Evolutionary conservation across 1,284 basidiomycete genomes (phyloP), one percentile per base, ranked within the genome.

Genomic region (Malassezia psittaci): DNA sequence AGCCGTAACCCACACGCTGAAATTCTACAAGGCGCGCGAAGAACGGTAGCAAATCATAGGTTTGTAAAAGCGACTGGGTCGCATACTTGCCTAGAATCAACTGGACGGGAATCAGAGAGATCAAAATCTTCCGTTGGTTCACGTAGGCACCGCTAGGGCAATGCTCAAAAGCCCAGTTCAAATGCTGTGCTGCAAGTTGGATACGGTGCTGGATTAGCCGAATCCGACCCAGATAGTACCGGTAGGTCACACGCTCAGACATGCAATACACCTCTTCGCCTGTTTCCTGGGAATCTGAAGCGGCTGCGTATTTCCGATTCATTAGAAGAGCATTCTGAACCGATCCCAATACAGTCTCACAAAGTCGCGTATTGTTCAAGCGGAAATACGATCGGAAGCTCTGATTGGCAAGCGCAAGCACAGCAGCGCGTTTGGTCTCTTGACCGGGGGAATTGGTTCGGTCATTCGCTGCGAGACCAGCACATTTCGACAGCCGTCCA

Each of bases 311-410:
- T 21, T 44, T 52, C 12, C 55, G 60, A 41, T 74, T 74, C 40
- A 67, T 54, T n/a, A 65, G 64, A 45, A 74, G 52, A 6, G 75
- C 74, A 51, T 76, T 75, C 32, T 74, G 64, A 16, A 76, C 75
- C 43, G 75, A 76, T 21, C 74, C 75, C 13, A 78, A 56, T n/a
- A 78, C 75, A 0, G 77, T 78, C 53, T 77, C 76, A 60, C 77
- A 77, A 1, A 78, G 59, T 2, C 77, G 68, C 33, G 77, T 72
- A 51, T 78, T 78, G 52, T 76, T 73, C 56, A 72, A 63, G 50
- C 65, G 64, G 53, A 74, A 73, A 60, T 74, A 74, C 10, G 68
- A 68, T 21, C 67, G 64, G 59, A 74, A 72, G 48, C 70, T 72
- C 33, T 63, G 58, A 38, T 73, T 73, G 38, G 68, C 70, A 11